A percentile compares a stretch with the other conserved stretches of the same genome.
Evolutionary conservation across 2,329 filamentous ascomycete genomes (phyloP).

Genomic region (Myotisia sp.): DNA sequence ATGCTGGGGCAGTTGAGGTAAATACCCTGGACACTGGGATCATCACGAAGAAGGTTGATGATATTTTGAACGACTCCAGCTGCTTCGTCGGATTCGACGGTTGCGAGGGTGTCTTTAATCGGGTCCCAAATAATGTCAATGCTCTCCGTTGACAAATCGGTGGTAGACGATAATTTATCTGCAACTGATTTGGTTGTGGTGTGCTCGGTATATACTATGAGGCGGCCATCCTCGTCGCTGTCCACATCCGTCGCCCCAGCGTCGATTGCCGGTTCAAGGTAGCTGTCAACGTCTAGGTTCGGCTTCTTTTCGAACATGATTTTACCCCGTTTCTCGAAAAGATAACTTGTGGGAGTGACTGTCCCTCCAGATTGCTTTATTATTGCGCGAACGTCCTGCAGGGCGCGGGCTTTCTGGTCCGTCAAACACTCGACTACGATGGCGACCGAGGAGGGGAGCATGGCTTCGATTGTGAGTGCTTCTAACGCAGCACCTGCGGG

Average conservation of each 20-base stretch:
- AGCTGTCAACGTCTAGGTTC: slow-evolving; percentile 48
- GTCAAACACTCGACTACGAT: slow-evolving; percentile 76
- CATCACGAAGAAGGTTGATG: slow-evolving; percentile 41
- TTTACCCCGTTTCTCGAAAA: slow-evolving; percentile 70
- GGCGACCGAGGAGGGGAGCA: slow-evolving; percentile 59
- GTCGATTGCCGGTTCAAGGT: slow-evolving; percentile 70
- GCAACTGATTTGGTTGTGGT: slow-evolving; percentile 50
- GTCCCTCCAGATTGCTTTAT: slow-evolving; percentile 60
- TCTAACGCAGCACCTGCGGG: slow-evolving; percentile 63
- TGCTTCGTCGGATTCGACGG: slow-evolving; percentile 43
- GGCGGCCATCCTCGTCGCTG: slow-evolving; percentile 50
- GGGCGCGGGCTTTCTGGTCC: slow-evolving; percentile 58
- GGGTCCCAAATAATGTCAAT: slow-evolving; percentile 75
- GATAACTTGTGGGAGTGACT: slow-evolving; percentile 60
- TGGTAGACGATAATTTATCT: slow-evolving; percentile 46
- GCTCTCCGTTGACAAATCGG: slow-evolving; percentile 54
- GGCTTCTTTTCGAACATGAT: slow-evolving; percentile 51
- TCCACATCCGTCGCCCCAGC: slow-evolving; percentile 50
- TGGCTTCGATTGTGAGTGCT: slow-evolving; percentile 60
- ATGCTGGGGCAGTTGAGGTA: slow-evolving; percentile 48
- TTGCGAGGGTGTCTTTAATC: slow-evolving; percentile 62
- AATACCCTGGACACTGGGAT: slow-evolving; percentile 60
- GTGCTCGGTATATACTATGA: slow-evolving; percentile 58
- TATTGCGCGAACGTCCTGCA: slow-evolving; percentile 57
- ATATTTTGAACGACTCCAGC: slow-evolving; percentile 47